Conservation (phyloP, 1,284 basidiomycete species). For the Sanghuangporus baumii region DNA sequence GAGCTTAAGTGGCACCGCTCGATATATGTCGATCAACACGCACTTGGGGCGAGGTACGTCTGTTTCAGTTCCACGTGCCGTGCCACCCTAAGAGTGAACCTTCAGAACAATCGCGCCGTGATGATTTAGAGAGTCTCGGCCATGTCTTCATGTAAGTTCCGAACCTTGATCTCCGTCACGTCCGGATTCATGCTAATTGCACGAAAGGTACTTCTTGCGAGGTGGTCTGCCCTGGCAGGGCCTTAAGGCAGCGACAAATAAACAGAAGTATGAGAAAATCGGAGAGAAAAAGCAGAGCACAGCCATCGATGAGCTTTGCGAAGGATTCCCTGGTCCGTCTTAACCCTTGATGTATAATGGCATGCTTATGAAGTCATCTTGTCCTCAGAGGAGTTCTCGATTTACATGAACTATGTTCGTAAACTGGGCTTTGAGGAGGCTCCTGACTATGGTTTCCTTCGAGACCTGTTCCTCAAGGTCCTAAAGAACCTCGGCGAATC, state of each 20-base stretch:
- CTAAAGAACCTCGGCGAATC: conserved; percentile 84
- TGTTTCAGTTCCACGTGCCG: background rate
- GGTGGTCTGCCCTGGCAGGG: conserved; percentile 96
- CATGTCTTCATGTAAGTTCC: conserved; percentile 83
- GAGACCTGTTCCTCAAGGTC: conserved; percentile 91
- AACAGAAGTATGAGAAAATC: conserved; percentile 98
- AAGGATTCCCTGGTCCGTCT: conserved; percentile 90
- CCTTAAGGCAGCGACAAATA: conserved; percentile 92
- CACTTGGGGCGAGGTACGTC: conserved; percentile 85
- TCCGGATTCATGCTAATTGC: background rate
- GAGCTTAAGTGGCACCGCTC: conserved; percentile 94
- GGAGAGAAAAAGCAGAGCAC: conserved; percentile 98
- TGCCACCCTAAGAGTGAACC: background rate
- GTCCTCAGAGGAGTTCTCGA: conserved; percentile 82
- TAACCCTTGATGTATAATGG: background rate
- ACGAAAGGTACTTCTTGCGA: conserved; percentile 73
- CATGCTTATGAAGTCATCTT: background rate
- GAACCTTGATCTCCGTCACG: background rate
- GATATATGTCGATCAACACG: conserved; percentile 99
- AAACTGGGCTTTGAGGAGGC: conserved; percentile 94
- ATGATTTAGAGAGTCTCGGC: conserved; percentile 91
- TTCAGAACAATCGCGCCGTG: conserved; percentile 73
- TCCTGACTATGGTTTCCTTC: conserved; percentile 96
- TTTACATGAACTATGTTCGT: conserved; percentile 97
- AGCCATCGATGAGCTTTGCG: conserved; percentile 87